Evolutionary conservation across 2,329 filamentous ascomycete genomes (phyloP), one percentile per base, ranked within the genome.

Genomic region (Scopulariopsis brevicaulis): DNA sequence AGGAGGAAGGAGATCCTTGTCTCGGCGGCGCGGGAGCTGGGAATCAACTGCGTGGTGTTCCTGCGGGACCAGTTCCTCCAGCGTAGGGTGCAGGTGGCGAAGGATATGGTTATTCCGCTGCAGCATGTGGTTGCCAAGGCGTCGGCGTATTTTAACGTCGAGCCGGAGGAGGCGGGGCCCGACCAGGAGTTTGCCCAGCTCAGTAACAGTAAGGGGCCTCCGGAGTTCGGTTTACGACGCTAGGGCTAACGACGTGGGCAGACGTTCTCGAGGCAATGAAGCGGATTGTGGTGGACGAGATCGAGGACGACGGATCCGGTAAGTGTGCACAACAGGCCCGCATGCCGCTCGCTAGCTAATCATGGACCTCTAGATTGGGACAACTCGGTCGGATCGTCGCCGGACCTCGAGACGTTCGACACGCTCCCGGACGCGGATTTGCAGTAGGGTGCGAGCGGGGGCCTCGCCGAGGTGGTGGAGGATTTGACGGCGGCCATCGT

Each of bases 281-380:
- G 43, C 72, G 71, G 54, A 69, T 86, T n/a, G 72, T 80, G 51
- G 74, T 82, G 18, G 80, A 83, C 54, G 78, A 82, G 60, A 65
- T 80, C 58, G 81, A 83, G 60, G 80, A 83, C 56, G 81, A 83
- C 57, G 79, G 71, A 63, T 82, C 80, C 63, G 80, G 81, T 82
- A 79, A 53, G 20, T 4, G 3, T 35, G n/a, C 15, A 20, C 52
- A 28, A 28, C n/a, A 11, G 22, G 5, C 20, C 20, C 8, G 22
- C 10, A 5, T 52, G 4, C n/a, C 34, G 55, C n/a, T 20, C 14
- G n/a, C 52, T 54, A 57, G 37, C 43, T 25, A 24, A 24, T 6
- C 20, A 22, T 50, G 11, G n/a, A 6, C 5, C 28, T 15, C 60
- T 68, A 80, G 79, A 81, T 60, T 83, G 80, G 80, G 78, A 80